Conservation (phyloP, 148 eudicot species). For the Rhododendron henanense region DNA sequence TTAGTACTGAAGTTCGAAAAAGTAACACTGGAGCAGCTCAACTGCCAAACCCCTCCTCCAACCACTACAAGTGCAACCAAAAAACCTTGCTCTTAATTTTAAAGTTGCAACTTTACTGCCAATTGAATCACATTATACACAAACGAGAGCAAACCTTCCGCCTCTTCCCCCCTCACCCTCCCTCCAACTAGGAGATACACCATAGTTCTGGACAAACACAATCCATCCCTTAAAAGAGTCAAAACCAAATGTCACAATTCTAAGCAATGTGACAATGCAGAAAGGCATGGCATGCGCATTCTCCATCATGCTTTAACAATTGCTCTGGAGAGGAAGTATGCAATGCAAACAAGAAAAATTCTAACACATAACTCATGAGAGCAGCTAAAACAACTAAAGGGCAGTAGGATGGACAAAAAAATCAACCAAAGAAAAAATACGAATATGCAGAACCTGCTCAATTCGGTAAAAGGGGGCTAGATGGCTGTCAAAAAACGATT, state of each 20-base stretch:
- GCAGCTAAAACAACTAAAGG: not conserved
- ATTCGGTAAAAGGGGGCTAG: conserved; percentile 97
- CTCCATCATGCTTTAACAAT: not conserved
- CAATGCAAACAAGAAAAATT: not conserved
- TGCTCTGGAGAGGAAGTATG: not conserved
- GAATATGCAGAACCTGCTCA: conserved; percentile 66
- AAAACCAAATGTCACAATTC: not conserved
- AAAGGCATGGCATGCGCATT: not conserved
- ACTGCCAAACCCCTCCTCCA: not conserved
- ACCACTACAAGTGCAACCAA: not conserved
- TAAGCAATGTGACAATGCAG: not conserved
- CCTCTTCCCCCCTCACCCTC: not conserved
- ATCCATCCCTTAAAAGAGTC: not conserved
- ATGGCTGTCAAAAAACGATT: conserved; percentile 81
- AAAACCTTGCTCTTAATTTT: not conserved
- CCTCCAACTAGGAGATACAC: not conserved
- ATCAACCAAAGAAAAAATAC: conserved; percentile 1
- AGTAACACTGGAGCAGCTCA: not conserved
- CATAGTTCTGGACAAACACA: not conserved
- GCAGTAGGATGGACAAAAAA: conserved; percentile 1
- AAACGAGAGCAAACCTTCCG: not conserved
- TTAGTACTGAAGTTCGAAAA: not conserved
- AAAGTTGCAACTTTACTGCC: not conserved
- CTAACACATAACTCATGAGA: not conserved
- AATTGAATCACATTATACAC: not conserved